These are phyloP conservation scores for Byssochlamys sp. DNA, from an alignment of 2,329 filamentous ascomycete genomes.

Conservation along the genomic window DNA sequence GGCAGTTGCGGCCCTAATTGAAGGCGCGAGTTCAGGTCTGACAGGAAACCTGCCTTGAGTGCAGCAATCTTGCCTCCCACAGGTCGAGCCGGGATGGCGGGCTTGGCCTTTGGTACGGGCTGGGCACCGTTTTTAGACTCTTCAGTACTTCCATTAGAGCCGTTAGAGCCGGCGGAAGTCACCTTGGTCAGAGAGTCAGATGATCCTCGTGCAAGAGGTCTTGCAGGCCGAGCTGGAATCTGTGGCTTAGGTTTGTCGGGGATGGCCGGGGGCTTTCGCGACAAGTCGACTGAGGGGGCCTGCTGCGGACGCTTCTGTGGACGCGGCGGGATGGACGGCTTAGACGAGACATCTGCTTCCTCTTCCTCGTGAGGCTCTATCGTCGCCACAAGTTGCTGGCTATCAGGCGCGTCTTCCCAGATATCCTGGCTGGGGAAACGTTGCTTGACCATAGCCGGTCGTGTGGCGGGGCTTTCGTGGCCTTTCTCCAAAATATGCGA, in stretches of 20 bases:
- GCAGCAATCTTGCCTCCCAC: constrained; percentile 79
- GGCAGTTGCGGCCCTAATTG: constrained; percentile 68
- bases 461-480: constrained; percentile 17
- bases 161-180: constrained; percentile 32
- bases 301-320: constrained; percentile 24
- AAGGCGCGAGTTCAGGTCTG: constrained; percentile 80
- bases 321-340: constrained; percentile 24
- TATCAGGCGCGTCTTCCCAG: constrained; percentile 89
- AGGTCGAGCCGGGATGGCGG: constrained; percentile 68
- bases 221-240: constrained; percentile 57
- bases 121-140: constrained; percentile 25
- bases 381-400: constrained; percentile 67
- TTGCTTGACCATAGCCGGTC: constrained; percentile 49
- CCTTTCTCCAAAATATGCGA: constrained; percentile 25
- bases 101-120: constrained; percentile 60
- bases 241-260: constrained; percentile 55
- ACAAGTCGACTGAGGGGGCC: constrained; percentile 21
- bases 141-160: constrained; percentile 30
- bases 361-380: constrained; percentile 38
- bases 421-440: constrained; percentile 86
- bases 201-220: constrained; percentile 30
- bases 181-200: constrained; percentile 27
- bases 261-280: constrained; percentile 42
- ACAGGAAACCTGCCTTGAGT: constrained; percentile 83
- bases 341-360: constrained; percentile 31